Conservation (phyloP, 768 basidiomycete species). For the Favolaschia claudopus region DNA sequence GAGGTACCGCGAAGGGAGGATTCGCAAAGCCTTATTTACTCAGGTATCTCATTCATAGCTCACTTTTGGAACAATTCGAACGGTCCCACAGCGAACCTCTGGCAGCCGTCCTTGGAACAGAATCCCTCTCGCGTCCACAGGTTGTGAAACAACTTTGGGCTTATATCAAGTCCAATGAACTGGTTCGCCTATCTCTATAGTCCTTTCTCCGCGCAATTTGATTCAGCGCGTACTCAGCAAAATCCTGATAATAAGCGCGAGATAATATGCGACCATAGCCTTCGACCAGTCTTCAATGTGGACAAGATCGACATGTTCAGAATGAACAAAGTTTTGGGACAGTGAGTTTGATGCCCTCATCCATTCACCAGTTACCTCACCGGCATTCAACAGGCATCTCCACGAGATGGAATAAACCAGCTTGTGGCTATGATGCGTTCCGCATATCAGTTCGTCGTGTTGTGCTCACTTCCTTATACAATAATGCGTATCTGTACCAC, state of each 20-base stretch:
- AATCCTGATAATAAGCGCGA: slow-evolving; percentile 85
- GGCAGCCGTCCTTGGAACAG: slow-evolving; percentile 69
- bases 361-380: neutral
- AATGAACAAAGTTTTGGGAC: slow-evolving; percentile 91
- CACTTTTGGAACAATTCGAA: slow-evolving; percentile 8
- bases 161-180: slow-evolving; percentile 80
- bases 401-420: slow-evolving; percentile 43
- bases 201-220: neutral
- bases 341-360: slow-evolving; percentile 51
- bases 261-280: slow-evolving; percentile 80
- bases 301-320: slow-evolving; percentile 93
- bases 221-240: slow-evolving; percentile 46
- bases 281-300: slow-evolving; percentile 79
- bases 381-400: slow-evolving; percentile 38
- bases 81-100: slow-evolving; percentile 66
- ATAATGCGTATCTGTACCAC: no score
- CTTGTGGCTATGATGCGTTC: no score
- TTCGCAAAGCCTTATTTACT: slow-evolving; percentile 80
- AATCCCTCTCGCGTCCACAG: slow-evolving; percentile 83
- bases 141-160: slow-evolving; percentile 92
- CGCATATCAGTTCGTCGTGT: no score
- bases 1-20: slow-evolving; percentile 68
- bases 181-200: slow-evolving; percentile 38
- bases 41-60: slow-evolving; percentile 56
- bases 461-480: no score